A percentile compares a stretch with the other conserved stretches of the same genome.
Evolutionary conservation across 768 basidiomycete species (phyloP).

Genomic region (Amanita pseudoporphyria): DNA sequence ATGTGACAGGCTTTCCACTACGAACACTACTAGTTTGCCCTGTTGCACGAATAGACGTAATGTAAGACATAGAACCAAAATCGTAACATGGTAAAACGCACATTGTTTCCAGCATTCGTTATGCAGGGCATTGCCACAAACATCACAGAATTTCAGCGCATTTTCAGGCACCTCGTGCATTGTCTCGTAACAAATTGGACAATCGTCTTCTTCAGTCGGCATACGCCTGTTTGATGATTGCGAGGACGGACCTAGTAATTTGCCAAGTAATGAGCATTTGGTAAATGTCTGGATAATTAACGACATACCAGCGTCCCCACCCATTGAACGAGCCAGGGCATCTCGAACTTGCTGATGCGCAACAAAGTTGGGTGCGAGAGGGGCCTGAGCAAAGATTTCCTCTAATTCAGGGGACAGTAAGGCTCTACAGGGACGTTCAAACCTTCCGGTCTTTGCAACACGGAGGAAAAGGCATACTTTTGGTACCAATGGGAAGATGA

Average conservation of each 20-base stretch:
- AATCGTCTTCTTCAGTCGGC: slow-evolving; percentile 61
- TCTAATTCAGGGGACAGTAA: slow-evolving; percentile 59
- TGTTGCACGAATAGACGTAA: slow-evolving; percentile 6
- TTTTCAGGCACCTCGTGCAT: slow-evolving; percentile 45
- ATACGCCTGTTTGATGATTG: slow-evolving; percentile 32
- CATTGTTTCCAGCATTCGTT: slow-evolving; percentile 69
- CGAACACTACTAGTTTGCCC: slow-evolving; percentile 24
- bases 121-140: slow-evolving; percentile 66
- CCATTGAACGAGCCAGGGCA: slow-evolving; percentile 47
- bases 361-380: slow-evolving; percentile 52
- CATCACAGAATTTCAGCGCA: slow-evolving; percentile 39
- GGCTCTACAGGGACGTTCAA: slow-evolving; percentile 36
- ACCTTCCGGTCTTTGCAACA: too few species aligned
- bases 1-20: slow-evolving; percentile 42
- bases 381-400: slow-evolving; percentile 57
- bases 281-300: too few species aligned
- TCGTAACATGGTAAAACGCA: slow-evolving; percentile 21
- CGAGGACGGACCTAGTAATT: too few species aligned
- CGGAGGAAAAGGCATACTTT: too few species aligned
- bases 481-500: slow-evolving; percentile 24
- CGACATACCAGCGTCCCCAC: too few species aligned
- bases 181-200: slow-evolving; percentile 69
- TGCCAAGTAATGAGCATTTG: slow-evolving; percentile 9
- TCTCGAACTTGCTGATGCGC: slow-evolving; percentile 45
- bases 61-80: not conserved